Evolutionary conservation across 2,329 filamentous ascomycete species (phyloP).

Genomic region (Fusarium nygamai): DNA sequence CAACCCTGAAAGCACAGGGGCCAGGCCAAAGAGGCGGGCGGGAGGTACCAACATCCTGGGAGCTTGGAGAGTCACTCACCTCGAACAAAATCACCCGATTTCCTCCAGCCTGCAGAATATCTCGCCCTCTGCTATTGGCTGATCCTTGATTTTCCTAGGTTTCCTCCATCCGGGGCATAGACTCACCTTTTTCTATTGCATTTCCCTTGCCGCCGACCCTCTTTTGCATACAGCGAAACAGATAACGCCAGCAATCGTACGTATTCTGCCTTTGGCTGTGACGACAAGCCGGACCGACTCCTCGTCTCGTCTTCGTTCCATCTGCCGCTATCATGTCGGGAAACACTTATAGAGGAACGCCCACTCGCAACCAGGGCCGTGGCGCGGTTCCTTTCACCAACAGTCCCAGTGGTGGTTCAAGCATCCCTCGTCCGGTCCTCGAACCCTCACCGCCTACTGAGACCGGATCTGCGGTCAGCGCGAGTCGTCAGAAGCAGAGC

Average conservation of each 20-base stretch:
- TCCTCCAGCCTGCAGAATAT: conserved; percentile 37
- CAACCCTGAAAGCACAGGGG: conserved; percentile 24
- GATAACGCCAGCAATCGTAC: conserved; percentile 21
- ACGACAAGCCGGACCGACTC: conserved; percentile 31
- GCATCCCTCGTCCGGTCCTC: conserved; percentile 77
- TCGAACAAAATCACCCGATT: conserved; percentile 43
- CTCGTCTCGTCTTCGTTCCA: conserved; percentile 32
- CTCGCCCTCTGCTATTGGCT: conserved; percentile 43
- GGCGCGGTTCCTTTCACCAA: conserved; percentile 68
- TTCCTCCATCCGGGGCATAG: conserved; percentile 26
- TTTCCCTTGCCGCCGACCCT: conserved; percentile 20
- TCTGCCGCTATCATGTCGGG: conserved; percentile 59
- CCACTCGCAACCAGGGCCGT: conserved; percentile 68
- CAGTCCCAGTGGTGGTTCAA: conserved; percentile 68
- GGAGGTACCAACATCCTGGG: conserved; percentile 27
- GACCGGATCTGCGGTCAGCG: conserved; percentile 78
- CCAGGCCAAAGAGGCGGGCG: conserved; percentile 7
- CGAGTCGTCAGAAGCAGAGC: conserved; percentile 93
- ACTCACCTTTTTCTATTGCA: conserved; percentile 28
- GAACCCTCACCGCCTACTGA: conserved; percentile 68
- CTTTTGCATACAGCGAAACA: conserved; percentile 28
- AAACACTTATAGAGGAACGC: conserved; percentile 76
- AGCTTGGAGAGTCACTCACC: conserved; percentile 27
- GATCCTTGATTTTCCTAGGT: conserved; percentile 26
- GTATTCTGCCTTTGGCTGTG: conserved; percentile 27